Evolutionary conservation across 108 stramenopile species (phyloP), one percentile per base, ranked within the genome.

Genomic region (Cyclotella choctawhatcheeana): DNA sequence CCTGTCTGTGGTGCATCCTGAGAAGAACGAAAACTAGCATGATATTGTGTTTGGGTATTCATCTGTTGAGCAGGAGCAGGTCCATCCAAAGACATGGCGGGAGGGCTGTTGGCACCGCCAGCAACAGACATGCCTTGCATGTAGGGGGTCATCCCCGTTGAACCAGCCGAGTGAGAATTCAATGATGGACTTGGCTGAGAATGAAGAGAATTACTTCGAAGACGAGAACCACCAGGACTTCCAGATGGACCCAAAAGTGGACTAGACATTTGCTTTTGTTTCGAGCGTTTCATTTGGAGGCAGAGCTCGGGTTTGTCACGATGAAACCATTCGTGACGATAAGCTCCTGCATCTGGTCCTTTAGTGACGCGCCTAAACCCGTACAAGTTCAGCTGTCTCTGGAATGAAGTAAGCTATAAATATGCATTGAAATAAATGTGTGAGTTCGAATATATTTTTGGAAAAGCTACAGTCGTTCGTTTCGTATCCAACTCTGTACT

Each of bases 271-370:
- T 81, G 71, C 82, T 91, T 96, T 78, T 96, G 95, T 59, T 93
- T 93, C 54, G 91, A 91, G 29, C 95, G 88, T 62, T 91, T 93
- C 92, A 93, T 93, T 63, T 88, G 86, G 40, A 88, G 50, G 67
- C 91, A 93, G 29, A 85, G 89, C 26, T 97, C 96, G 20, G 90
- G 92, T 51, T 92, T 83, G 64, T 94, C 96, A 51, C 95, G 71
- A 65, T 91, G 93, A 71, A 97, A 99, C 61, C 80, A 81, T 63
- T 96, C 93, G 85, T 97, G 97, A 58, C 91, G 84, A 59, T 98
- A 97, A 7, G 92, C 94, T 35, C 97, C 97, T 7, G 93, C 87
- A 82, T 97, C 97, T 3, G 92, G 93, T 37, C 87, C 92, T 63
- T 86, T 88, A 58, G 86, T 88, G 24, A 90, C 62, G 22, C 87